Base-by-base conservation (phyloP, 768 basidiomycete species). In the Macrocybe gigantea region DNA sequence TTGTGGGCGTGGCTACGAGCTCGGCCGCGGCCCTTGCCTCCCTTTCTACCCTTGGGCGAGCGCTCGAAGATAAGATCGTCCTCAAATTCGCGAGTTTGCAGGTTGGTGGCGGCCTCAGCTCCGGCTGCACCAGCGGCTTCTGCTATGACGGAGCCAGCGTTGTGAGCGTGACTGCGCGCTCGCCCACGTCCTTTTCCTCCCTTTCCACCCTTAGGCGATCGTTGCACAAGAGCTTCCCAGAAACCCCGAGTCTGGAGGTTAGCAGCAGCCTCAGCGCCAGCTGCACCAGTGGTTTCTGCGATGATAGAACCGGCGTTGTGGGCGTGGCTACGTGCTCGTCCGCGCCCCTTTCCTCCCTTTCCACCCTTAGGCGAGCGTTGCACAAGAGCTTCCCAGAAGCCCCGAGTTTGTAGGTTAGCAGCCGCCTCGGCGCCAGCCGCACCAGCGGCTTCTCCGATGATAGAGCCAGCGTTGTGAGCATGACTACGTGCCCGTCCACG, bases 51-150 rank as follows among this genome's bases (percentile, higher is more conserved):
- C 22, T 22, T 22, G 22, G 22, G 22, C 22, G 22, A 22, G 22
- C 22, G 22, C 22, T 22, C 22, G 22, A 22, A 22, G 22, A 22
- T 22, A 22, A 4, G 22, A 4, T 47, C 46, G 5, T 47, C 38
- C 22, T 39, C 46, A 38, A 49, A 43, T 8, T 44, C 48, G 7
- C 48, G 48, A 22, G 22, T 22, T 22, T 22, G 22, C 2, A 22
- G 22, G 22, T 22, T 22, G 6, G 31, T 12, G 7, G 42, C 34
- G 7, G 45, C 29, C 41, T 42, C 38, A 30, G 48, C 41, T 12
- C 41, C 48, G 15, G 48, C 48, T n/a, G 48, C 42, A 30, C 22
- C 38, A 10, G 42, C 48, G 42, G 41, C 48, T 32, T 37, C 46
- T 2, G 22, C 22, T 1, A 22, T 22, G 22, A 22, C 22, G 22